These are phyloP conservation scores for Ramularia endophylla DNA, from an alignment of 2,329 filamentous ascomycete species.

Conservation along the genomic window DNA sequence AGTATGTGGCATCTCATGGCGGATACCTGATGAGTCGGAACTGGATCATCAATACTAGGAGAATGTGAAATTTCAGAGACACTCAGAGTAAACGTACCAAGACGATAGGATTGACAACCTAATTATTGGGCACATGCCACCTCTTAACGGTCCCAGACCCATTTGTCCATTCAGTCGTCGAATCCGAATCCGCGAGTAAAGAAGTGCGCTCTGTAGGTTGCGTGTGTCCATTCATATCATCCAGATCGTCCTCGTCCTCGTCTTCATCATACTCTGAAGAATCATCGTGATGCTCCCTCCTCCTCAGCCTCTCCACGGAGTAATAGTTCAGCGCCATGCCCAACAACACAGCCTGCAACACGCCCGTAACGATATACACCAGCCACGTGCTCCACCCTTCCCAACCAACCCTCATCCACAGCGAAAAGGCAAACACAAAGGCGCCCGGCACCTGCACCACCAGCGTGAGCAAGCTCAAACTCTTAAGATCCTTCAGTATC, in stretches of 20 bases:
- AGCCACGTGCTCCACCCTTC: constrained; percentile 95
- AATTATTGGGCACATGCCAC: no score
- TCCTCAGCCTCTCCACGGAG: constrained; percentile 2
- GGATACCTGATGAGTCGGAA: no score
- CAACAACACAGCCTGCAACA: constrained; percentile 75
- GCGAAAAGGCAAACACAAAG: constrained; percentile 78
- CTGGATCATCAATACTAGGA: no score
- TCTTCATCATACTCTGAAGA: neutral
- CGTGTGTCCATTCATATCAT: no score
- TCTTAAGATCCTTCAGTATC: constrained; percentile 76
- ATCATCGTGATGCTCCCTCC: constrained; percentile 7
- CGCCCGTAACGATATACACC: constrained; percentile 79
- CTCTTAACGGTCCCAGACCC: no score
- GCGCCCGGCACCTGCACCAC: constrained; percentile 93
- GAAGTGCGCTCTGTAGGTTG: no score
- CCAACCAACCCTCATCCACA: constrained; percentile 64
- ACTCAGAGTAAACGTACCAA: no score
- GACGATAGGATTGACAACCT: no score
- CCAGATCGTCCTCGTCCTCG: neutral
- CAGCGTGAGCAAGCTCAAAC: constrained; percentile 96
- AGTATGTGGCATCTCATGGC: no score
- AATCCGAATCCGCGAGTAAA: no score
- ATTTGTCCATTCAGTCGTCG: no score
- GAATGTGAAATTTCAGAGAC: no score
- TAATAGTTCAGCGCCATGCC: constrained; percentile 59